Evolutionary conservation across 306 rosid genomes (phyloP).

Genomic region (Benincasa hispida): DNA sequence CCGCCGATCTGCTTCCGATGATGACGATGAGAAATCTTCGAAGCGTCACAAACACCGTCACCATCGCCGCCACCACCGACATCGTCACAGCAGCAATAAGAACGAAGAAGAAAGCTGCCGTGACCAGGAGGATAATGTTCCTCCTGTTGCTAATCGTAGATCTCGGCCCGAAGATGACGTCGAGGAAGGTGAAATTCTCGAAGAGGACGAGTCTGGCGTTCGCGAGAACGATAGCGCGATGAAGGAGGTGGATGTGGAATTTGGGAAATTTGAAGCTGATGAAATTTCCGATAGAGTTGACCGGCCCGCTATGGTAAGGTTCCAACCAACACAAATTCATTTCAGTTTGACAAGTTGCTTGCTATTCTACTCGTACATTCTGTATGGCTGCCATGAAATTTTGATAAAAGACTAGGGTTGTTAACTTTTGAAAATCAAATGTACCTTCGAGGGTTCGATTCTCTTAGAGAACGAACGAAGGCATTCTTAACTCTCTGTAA

Average conservation of each 20-base stretch:
- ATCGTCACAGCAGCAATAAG: slow-evolving; percentile 42
- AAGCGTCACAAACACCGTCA: slow-evolving; percentile 86
- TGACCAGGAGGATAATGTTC: slow-evolving; percentile 17
- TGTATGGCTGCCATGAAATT: not conserved
- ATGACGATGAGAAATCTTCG: slow-evolving; percentile 41
- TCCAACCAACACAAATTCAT: not conserved
- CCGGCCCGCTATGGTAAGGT: slow-evolving; percentile 36
- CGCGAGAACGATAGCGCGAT: slow-evolving; percentile 22
- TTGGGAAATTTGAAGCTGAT: slow-evolving; percentile 36
- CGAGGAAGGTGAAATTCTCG: slow-evolving; percentile 95
- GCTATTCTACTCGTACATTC: not conserved
- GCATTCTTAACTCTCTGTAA: not conserved
- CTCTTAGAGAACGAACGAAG: not conserved
- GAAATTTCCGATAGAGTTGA: slow-evolving; percentile 29
- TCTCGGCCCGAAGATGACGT: slow-evolving; percentile 44
- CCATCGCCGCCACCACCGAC: slow-evolving; percentile 43
- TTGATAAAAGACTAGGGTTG: not conserved
- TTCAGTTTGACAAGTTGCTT: slow-evolving; percentile 16
- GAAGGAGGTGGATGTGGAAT: slow-evolving; percentile 25
- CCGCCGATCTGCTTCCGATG: slow-evolving; percentile 44
- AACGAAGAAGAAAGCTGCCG: slow-evolving; percentile 30
- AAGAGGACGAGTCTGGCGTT: slow-evolving; percentile 40
- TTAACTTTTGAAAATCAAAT: not conserved
- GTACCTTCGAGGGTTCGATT: not conserved
- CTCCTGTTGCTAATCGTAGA: not conserved